Evolutionary conservation across 2,329 filamentous ascomycete species (phyloP).

Genomic region (Paraconiothyrium brasiliense): DNA sequence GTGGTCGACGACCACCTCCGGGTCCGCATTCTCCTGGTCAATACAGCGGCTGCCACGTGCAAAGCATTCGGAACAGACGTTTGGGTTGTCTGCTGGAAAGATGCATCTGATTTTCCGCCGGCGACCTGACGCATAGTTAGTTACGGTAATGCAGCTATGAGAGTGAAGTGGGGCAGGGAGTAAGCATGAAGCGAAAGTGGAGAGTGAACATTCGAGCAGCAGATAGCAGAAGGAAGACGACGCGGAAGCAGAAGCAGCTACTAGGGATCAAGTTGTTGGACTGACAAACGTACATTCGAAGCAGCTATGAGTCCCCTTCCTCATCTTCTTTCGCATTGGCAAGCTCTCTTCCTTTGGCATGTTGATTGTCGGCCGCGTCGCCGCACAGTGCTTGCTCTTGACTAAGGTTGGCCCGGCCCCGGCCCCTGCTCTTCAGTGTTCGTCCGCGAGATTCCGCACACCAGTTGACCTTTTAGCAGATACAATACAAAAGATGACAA

Average conservation of each 20-base stretch:
- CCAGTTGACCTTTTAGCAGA: constrained; percentile 31
- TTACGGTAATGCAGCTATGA: neutral
- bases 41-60: constrained; percentile 57
- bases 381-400: neutral
- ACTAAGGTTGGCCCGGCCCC: constrained; percentile 6
- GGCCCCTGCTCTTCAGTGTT: constrained; percentile 26
- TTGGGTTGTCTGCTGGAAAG: constrained; percentile 50
- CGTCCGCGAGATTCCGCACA: constrained; percentile 60
- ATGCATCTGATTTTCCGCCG: constrained; percentile 62
- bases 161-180: neutral
- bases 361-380: constrained; percentile 22
- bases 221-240: neutral
- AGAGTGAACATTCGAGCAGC: neutral
- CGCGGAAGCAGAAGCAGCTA: neutral
- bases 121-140: constrained; percentile 51
- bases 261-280: neutral
- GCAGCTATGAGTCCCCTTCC: constrained; percentile 56
- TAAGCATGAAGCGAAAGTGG: constrained; percentile 8
- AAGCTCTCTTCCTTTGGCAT: constrained; percentile 50
- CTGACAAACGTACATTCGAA: constrained; percentile 53
- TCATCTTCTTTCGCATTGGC: constrained; percentile 53
- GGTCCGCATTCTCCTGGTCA: constrained; percentile 55
- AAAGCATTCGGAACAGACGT: constrained; percentile 57
- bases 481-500: neutral
- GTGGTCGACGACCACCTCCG: constrained; percentile 52